phyloP scores from a whole-genome alignment of 2,329 filamentous ascomycete species.

The Claviceps lovelessii region DNA sequence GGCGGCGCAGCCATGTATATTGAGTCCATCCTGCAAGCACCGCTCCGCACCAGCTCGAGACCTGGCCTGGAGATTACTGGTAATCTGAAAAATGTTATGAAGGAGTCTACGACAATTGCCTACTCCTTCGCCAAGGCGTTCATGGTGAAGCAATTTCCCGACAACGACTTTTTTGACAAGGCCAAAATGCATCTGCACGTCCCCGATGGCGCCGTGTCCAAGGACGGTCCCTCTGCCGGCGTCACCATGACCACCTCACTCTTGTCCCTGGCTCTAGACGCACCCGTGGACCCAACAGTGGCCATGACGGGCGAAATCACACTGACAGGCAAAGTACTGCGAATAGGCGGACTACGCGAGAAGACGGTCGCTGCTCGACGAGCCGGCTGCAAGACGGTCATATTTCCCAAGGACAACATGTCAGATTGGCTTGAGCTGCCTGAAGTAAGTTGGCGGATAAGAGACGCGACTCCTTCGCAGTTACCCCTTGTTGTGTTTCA shows the following conservation, averaged over 20 bases:
- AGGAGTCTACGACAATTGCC: slow-evolving; percentile 87
- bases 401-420: slow-evolving; percentile 91
- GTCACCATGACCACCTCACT: slow-evolving; percentile 97
- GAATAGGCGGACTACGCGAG: slow-evolving; percentile 86
- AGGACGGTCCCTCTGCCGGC: slow-evolving; percentile 84
- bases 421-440: slow-evolving; percentile 96
- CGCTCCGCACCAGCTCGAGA: slow-evolving; percentile 57
- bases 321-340: slow-evolving; percentile 86
- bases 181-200: slow-evolving; percentile 92
- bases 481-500: not conserved
- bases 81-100: slow-evolving; percentile 94
- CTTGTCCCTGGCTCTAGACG: slow-evolving; percentile 69
- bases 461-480: not conserved
- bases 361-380: slow-evolving; percentile 93
- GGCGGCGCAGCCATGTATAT: slow-evolving; percentile 94
- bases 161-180: slow-evolving; percentile 92
- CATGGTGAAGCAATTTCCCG: slow-evolving; percentile 70
- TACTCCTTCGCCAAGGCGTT: slow-evolving; percentile 91
- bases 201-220: slow-evolving; percentile 87
- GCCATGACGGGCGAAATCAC: slow-evolving; percentile 98
- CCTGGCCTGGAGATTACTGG: slow-evolving; percentile 82
- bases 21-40: slow-evolving; percentile 83
- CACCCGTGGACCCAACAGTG: slow-evolving; percentile 66
- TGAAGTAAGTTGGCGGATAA: slow-evolving; percentile 51
- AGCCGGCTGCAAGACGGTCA: slow-evolving; percentile 81